Percentiles rank a stretch among this genome's conserved stretches.
Evolutionary conservation across 225 moss, liverwort and hornwort species (phyloP).

Genomic region (Pleurozium schreberi): DNA sequence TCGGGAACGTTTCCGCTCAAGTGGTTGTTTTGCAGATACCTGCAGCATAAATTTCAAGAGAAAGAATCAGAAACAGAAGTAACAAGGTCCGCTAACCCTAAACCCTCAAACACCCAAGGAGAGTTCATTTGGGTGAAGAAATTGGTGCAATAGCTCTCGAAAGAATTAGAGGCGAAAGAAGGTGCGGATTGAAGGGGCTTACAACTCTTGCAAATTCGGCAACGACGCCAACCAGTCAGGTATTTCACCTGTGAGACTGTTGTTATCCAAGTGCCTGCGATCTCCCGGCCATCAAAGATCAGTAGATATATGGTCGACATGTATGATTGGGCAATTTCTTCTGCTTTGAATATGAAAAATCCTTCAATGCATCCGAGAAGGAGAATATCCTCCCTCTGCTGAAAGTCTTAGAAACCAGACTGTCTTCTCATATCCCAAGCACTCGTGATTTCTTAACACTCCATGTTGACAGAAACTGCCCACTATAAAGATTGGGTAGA

Average conservation of each 20-base stretch:
- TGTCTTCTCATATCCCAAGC: not conserved
- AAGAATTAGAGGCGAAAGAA: not conserved
- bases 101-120: not conserved
- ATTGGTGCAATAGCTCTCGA: not conserved
- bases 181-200: not conserved
- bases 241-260: constrained; percentile 2
- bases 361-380: not conserved
- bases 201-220: constrained; percentile 25
- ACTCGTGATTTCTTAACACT: not conserved
- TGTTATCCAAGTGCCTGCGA: constrained; percentile 22
- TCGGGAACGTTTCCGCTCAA: constrained; percentile 17
- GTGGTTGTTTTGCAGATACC: constrained; percentile 18
- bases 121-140: not conserved
- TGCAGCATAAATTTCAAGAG: not conserved
- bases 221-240: constrained; percentile 9
- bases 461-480: not conserved
- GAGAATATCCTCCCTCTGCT: too few species aligned
- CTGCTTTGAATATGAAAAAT: not conserved
- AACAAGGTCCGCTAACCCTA: not conserved
- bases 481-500: not conserved
- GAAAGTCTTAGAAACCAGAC: not conserved
- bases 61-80: not conserved
- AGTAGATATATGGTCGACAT: not conserved
- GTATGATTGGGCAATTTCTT: not conserved
- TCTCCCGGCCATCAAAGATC: not conserved